Base-by-base conservation (phyloP, 257 asterid genomes). In the Misopates orontium region DNA sequence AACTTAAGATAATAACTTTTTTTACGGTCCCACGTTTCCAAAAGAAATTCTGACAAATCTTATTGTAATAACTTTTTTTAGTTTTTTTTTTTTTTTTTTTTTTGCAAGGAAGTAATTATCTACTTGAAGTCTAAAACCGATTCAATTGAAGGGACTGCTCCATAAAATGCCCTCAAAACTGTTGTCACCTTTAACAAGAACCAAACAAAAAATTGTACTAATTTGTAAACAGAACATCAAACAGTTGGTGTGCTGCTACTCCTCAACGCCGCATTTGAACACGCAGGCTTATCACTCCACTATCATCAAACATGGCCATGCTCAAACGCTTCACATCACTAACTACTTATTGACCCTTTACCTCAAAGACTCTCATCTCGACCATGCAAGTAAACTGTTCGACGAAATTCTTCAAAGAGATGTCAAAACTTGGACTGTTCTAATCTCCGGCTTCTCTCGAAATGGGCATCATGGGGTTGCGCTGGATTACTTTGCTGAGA, bases 391-490 rank as follows among this genome's bases (percentile, higher is more conserved):
- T 69, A 87, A 82, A 42, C 66, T 89, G 88, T 89, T 89, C 71
- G 91, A 80, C 14, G 95, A 87, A 87, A 80, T 87, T 74, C 79
- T 85, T 51, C 24, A 73, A 23, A 79, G 82, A 75, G 88, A 89
- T 80, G 94, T 87, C 56, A 73, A 78, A 47, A 81, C 91, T 4
- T 89, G 97, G 97, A 89, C 97, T 21, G 62, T 79, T 49, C 78
- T 89, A 57, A 75, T 89, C 19, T 85, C 95, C 13, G 88, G 89
- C 16, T 78, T 85, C 22, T 72, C 81, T 24, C 71, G 80, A 73
- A 51, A 23, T 54, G 86, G 91, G 56, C 68, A 19, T 60, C 65
- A 77, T 62, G 12, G 67, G 72, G 68, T 58, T 42, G 91, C 89
- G 23, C 54, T 89, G 77, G 73, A 56, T 23, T 74, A 65, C 83